phyloP scores from a whole-genome alignment of 2,329 filamentous ascomycete species.

The Emydomyces testavorans region DNA sequence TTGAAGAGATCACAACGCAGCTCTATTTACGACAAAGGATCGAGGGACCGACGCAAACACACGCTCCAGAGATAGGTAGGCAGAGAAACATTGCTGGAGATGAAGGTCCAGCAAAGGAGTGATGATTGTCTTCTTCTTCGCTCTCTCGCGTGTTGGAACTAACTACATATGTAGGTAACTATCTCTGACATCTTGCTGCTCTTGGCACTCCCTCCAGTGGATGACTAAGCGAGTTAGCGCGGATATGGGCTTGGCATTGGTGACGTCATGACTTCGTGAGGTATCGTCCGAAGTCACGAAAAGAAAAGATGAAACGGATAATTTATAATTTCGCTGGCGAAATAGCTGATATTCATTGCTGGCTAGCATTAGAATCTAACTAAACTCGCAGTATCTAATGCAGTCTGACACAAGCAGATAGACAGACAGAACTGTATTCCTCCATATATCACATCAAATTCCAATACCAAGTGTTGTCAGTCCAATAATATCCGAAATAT shows the following conservation, averaged over 20 bases:
- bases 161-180: not conserved
- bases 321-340: too few relatives aligned
- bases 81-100: not conserved
- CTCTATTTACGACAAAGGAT: not conserved
- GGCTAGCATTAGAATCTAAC: too few relatives aligned
- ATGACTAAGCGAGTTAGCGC: not conserved
- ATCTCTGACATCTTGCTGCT: slow-evolving; percentile 1
- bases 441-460: too few relatives aligned
- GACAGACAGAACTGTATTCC: too few relatives aligned
- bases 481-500: not conserved
- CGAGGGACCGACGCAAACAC: not conserved
- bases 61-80: not conserved
- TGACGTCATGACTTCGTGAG: slow-evolving; percentile 1
- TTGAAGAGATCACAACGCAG: not conserved
- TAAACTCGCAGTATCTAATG: too few relatives aligned
- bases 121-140: not conserved
- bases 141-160: slow-evolving; percentile 3
- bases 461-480: too few relatives aligned
- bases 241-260: not conserved
- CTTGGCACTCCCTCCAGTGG: not conserved
- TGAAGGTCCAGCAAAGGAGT: not conserved
- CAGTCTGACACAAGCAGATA: too few relatives aligned
- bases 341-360: not conserved
- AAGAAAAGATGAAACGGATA: too few relatives aligned
- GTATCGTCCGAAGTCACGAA: too few relatives aligned